Conservation (phyloP, 2,329 filamentous ascomycete species). For the Trichoderma sp. region DNA sequence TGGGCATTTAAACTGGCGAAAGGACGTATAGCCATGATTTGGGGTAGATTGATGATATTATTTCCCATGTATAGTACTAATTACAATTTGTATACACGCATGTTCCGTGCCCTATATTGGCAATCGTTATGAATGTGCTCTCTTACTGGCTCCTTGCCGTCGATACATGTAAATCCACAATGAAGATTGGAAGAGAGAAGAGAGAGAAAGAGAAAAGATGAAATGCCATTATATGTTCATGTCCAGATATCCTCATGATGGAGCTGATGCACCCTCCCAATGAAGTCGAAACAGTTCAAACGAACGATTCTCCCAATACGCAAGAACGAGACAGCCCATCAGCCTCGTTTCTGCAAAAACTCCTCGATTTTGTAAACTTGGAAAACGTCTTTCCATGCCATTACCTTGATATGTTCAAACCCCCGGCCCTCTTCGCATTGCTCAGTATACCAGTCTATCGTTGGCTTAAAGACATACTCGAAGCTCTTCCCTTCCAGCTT, state of each 20-base stretch:
- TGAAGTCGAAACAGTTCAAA: background rate
- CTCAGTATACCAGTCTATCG: slow-evolving; percentile 51
- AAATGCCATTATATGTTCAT: background rate
- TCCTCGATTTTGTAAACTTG: slow-evolving; percentile 19
- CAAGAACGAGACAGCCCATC: slow-evolving; percentile 15
- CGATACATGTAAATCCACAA: background rate
- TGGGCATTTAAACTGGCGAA: background rate
- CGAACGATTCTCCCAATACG: too few species aligned
- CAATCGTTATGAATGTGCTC: background rate
- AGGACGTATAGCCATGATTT: background rate
- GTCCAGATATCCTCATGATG: background rate
- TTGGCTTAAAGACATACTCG: slow-evolving; percentile 45
- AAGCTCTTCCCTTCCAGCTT: slow-evolving; percentile 11
- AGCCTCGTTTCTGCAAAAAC: slow-evolving; percentile 25
- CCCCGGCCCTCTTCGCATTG: slow-evolving; percentile 47
- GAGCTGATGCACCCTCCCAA: background rate
- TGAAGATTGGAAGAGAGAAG: background rate
- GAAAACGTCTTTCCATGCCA: slow-evolving; percentile 44
- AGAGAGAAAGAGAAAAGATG: background rate
- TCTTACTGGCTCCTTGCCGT: background rate
- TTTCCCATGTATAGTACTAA: background rate
- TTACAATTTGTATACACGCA: background rate
- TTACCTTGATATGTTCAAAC: slow-evolving; percentile 49
- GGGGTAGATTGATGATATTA: background rate
- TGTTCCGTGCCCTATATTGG: background rate